These are phyloP conservation scores for Dothistroma pini DNA, from an alignment of 2,329 filamentous ascomycete species.

Conservation along the genomic window DNA sequence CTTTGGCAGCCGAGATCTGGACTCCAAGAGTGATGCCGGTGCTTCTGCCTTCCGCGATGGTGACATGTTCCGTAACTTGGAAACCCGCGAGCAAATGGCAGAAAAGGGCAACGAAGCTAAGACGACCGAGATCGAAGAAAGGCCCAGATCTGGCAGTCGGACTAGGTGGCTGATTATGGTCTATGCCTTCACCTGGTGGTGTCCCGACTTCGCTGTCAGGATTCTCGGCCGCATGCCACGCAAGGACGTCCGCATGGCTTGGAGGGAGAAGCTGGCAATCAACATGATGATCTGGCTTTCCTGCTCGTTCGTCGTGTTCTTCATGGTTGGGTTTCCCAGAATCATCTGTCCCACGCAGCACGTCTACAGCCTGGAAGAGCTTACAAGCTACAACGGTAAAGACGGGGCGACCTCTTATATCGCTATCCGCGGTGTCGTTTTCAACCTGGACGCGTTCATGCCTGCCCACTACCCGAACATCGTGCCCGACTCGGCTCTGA, in stretches of 20 bases:
- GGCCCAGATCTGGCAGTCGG: slow-evolving; percentile 70
- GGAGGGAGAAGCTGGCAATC: slow-evolving; percentile 97
- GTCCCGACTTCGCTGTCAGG: slow-evolving; percentile 80
- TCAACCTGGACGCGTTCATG: slow-evolving; percentile 72
- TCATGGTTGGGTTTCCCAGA: slow-evolving; percentile 81
- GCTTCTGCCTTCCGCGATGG: slow-evolving; percentile 85
- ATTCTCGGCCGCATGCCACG: slow-evolving; percentile 79
- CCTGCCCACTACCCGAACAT: slow-evolving; percentile 74
- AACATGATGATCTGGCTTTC: slow-evolving; percentile 94
- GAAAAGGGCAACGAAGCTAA: slow-evolving; percentile 91
- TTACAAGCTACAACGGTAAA: slow-evolving; percentile 71
- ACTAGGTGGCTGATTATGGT: slow-evolving; percentile 89
- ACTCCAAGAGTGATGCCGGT: slow-evolving; percentile 86
- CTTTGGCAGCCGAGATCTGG: slow-evolving; percentile 74
- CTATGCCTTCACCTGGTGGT: slow-evolving; percentile 77
- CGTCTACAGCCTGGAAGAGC: slow-evolving; percentile 75
- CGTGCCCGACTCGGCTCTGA: slow-evolving; percentile 58
- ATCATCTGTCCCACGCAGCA: slow-evolving; percentile 89
- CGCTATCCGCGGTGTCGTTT: slow-evolving; percentile 84
- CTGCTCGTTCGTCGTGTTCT: slow-evolving; percentile 75
- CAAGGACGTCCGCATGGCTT: slow-evolving; percentile 87
- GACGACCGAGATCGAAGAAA: slow-evolving; percentile 85
- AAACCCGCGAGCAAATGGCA: slow-evolving; percentile 89
- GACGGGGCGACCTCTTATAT: slow-evolving; percentile 62
- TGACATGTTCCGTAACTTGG: slow-evolving; percentile 97